phyloP scores from a whole-genome alignment of 257 asterid genomes.

The Solanum infundibuliforme region DNA sequence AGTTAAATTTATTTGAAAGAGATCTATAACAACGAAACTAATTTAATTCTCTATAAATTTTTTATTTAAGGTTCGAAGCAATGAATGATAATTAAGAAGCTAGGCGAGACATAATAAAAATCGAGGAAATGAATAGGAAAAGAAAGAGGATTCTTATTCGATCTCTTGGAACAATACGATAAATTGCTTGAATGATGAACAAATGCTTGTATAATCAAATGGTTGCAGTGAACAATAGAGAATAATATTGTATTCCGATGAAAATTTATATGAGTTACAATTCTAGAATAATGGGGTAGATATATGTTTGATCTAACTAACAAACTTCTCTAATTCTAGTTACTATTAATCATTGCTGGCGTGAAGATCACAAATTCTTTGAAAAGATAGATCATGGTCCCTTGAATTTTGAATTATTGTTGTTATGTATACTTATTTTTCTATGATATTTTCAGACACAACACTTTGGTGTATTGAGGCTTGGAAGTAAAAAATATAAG shows the following conservation, averaged over 20 bases:
- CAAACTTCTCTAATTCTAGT: background rate
- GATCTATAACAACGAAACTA: background rate
- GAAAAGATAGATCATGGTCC: background rate
- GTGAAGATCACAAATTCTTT: background rate
- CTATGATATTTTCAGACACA: background rate
- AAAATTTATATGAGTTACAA: background rate
- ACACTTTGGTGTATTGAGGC: background rate
- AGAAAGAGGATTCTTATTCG: background rate
- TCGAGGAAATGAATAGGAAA: background rate
- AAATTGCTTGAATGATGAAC: background rate
- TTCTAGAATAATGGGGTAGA: background rate
- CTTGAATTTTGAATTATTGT: background rate
- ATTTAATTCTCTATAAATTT: background rate
- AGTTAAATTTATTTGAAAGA: background rate
- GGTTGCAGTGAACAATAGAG: background rate
- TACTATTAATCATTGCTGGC: background rate
- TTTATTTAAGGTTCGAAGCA: background rate
- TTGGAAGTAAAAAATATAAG: no score
- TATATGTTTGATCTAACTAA: background rate
- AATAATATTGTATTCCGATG: background rate
- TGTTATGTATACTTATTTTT: background rate
- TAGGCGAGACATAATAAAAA: background rate
- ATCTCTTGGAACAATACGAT: background rate
- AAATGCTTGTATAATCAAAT: background rate
- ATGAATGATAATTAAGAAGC: background rate